Conservation (phyloP, 2,329 filamentous ascomycete genomes). For the Xylariomycetidae sp. region DNA sequence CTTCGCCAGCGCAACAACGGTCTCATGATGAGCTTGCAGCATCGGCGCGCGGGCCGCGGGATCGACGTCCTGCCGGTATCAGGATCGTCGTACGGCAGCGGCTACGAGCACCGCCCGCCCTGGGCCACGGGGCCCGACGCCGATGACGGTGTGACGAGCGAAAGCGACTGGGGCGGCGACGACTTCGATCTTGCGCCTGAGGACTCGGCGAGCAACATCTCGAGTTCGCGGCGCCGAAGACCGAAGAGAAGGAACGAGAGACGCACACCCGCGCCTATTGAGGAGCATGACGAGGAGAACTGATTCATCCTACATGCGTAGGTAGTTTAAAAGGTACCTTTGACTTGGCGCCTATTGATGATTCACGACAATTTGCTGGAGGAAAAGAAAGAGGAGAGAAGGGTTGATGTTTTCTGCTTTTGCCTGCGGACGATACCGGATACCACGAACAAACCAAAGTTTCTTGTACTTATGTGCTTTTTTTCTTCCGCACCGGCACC, state of each 20-base stretch:
- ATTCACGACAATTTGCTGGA: no score
- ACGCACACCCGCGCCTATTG: slow-evolving; percentile 65
- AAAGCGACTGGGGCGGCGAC: slow-evolving; percentile 54
- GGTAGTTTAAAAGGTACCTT: neutral
- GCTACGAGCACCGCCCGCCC: slow-evolving; percentile 42
- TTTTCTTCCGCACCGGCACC: no score
- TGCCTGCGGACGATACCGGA: no score
- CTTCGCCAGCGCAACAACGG: slow-evolving; percentile 79
- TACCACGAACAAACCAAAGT: no score
- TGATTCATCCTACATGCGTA: slow-evolving; percentile 4
- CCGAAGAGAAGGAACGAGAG: slow-evolving; percentile 64
- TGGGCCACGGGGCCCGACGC: slow-evolving; percentile 34
- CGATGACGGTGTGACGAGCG: slow-evolving; percentile 41
- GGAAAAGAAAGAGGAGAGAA: no score
- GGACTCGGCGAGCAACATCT: slow-evolving; percentile 76
- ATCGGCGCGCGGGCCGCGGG: slow-evolving; percentile 38
- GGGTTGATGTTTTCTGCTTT: no score
- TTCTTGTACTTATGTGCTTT: no score
- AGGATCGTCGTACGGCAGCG: slow-evolving; percentile 40
- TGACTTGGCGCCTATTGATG: no score
- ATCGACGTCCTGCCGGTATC: slow-evolving; percentile 50
- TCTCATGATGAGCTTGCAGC: slow-evolving; percentile 59
- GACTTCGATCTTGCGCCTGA: slow-evolving; percentile 62
- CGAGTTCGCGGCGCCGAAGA: slow-evolving; percentile 60
- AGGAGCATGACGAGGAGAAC: slow-evolving; percentile 55